These are phyloP conservation scores for Acacia pycnantha DNA, from an alignment of 331 rosid species.

Conservation along the genomic window DNA sequence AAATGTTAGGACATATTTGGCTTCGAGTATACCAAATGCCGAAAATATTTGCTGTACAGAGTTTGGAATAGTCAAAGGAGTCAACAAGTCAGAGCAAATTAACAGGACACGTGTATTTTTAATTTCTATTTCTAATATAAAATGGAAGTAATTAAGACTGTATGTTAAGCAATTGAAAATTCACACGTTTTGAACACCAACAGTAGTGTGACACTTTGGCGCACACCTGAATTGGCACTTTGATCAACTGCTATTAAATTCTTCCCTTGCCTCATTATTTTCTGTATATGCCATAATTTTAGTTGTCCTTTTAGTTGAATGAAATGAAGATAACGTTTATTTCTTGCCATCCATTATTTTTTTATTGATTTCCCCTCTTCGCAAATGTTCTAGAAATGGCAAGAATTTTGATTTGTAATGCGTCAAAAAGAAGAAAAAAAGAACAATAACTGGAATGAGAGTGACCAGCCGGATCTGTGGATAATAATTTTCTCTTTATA, in stretches of 20 bases:
- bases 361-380: background rate
- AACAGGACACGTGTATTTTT: background rate
- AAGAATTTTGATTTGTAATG: background rate
- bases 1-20: background rate
- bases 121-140: background rate
- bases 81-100: background rate
- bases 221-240: background rate
- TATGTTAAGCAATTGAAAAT: slow-evolving; percentile 2
- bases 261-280: background rate
- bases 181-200: background rate
- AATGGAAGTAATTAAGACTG: background rate
- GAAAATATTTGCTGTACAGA: background rate
- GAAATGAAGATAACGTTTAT: background rate
- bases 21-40: background rate
- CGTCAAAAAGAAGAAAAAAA: too few species aligned
- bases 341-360: background rate
- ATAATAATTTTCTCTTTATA: background rate
- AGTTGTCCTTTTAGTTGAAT: slow-evolving; percentile 17
- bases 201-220: background rate
- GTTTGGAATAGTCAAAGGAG: background rate
- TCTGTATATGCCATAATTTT: background rate
- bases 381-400: background rate
- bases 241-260: background rate
- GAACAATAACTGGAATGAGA: background rate
- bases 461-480: background rate